Conservation (phyloP, 208 protist species). For the Trypanosoma theileri region DNA sequence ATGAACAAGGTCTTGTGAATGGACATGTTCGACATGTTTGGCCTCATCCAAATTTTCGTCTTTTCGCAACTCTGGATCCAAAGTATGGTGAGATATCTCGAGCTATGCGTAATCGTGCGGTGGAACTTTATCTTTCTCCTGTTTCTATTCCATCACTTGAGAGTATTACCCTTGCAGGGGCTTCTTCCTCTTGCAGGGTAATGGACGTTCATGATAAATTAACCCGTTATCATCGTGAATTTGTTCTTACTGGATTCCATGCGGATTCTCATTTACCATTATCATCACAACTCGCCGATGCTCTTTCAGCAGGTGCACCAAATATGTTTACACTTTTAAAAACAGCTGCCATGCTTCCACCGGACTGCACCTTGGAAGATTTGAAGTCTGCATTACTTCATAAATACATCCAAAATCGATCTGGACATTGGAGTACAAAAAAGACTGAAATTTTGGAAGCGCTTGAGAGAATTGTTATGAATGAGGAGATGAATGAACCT, state of each 20-base stretch:
- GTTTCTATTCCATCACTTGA: conserved; percentile 79
- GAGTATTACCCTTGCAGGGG: conserved; percentile 28
- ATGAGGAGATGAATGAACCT: background rate
- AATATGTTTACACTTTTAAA: conserved; percentile 85
- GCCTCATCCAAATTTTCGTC: conserved; percentile 97
- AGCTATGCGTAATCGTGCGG: conserved; percentile 98
- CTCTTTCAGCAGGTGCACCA: conserved; percentile 68
- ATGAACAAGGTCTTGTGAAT: conserved; percentile 96
- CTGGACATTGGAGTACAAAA: conserved; percentile 60
- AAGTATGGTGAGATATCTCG: conserved; percentile 98
- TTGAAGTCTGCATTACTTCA: conserved; percentile 51
- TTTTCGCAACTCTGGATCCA: conserved; percentile 99
- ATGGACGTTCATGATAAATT: conserved; percentile 34
- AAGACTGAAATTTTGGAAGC: conserved; percentile 43
- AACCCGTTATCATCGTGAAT: conserved; percentile 69
- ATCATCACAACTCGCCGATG: conserved; percentile 62
- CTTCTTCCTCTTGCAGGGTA: conserved; percentile 5
- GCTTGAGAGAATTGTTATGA: conserved; percentile 31
- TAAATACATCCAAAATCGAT: conserved; percentile 84
- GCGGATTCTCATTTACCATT: conserved; percentile 54
- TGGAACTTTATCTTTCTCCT: conserved; percentile 95
- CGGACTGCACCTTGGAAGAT: conserved; percentile 16
- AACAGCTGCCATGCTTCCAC: conserved; percentile 51
- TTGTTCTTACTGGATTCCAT: conserved; percentile 65
- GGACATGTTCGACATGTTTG: conserved; percentile 91